Evolutionary conservation across 257 asterid species (phyloP), one percentile per base, ranked within the genome.

Genomic region (Solanum etuberosum): DNA sequence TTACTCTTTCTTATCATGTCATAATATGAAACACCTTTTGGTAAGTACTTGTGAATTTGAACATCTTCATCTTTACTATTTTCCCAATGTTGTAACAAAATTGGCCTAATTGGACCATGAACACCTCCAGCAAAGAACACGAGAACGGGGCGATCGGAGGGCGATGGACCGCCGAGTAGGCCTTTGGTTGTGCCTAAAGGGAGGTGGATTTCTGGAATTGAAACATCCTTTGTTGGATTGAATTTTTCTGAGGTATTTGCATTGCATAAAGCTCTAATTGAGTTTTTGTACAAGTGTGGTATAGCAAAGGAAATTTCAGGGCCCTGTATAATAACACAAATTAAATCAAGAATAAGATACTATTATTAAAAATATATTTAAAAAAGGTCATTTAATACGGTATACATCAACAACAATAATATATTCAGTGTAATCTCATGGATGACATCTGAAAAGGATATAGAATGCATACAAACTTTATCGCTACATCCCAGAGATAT

Each of bases 91-190:
- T 96, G 82, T 43, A 96, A 91, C 27, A 96, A 97, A 16, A 93
- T 87, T 0, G 98, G 98, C 71, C 99, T 93, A 85, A 96, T 92
- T 18, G 98, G 99, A 29, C 99, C 99, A 84, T 96, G 98, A 82
- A 95, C 91, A 3, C 99, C 98, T 18, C 99, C 99, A 0, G 95
- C 94, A 68, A 92, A 94, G 91, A 94, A 92, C 20, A 92, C 95
- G 13, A 92, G 90, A 0, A 91, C 15, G 3, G 92, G 87, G 9
- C 97, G 90, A 13, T 89, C 31, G 2, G 94, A 92, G 9, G 97
- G 94, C 8, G 91, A 88, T 5, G 94, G 95, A 16, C 97, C 94
- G 7, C 97, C 97, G 0, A 93, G 46, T 1, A 94, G 20, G 20
- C 94, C 93, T 0, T 61, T 23, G 1, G 91, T 91, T 27, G 89